phyloP scores from a whole-genome alignment of 331 rosid genomes.

The Malus hybrid region DNA sequence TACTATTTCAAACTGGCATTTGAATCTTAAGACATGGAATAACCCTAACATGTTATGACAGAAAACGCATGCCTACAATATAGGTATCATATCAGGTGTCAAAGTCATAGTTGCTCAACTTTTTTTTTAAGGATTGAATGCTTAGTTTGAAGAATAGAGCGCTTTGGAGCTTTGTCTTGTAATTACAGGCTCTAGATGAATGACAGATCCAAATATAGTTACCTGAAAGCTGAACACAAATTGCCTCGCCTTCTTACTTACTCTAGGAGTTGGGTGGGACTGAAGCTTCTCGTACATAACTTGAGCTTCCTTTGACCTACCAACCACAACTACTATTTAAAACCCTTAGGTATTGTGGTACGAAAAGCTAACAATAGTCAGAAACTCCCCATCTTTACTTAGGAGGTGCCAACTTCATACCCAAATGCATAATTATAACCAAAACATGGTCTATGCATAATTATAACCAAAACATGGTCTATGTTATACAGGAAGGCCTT shows the following conservation, averaged over 20 bases:
- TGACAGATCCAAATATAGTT: conserved; percentile 8
- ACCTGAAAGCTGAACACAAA: conserved; percentile 78
- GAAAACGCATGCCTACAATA: neutral
- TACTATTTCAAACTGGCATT: neutral
- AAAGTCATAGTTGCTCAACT: neutral
- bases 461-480: neutral
- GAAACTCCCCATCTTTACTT: neutral
- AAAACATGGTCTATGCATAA: neutral
- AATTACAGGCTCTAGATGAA: neutral
- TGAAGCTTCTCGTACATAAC: conserved; percentile 78
- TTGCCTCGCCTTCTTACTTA: conserved; percentile 81
- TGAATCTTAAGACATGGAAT: neutral
- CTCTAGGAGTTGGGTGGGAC: conserved; percentile 68
- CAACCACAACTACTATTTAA: conserved; percentile 12
- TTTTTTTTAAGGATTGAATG: neutral
- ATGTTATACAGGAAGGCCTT: neutral
- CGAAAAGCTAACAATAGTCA: neutral
- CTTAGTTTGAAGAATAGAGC: neutral
- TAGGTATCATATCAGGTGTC: neutral
- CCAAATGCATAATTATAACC: too few relatives aligned
- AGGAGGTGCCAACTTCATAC: neutral
- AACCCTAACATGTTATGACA: neutral
- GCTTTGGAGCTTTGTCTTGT: neutral
- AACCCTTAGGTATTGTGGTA: neutral
- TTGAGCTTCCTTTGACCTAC: conserved; percentile 68